Percentiles rank a stretch among this genome's conserved stretches.
phyloP scores from a whole-genome alignment of 1,139 yeast genomes.

The Candida tunisiensis region DNA sequence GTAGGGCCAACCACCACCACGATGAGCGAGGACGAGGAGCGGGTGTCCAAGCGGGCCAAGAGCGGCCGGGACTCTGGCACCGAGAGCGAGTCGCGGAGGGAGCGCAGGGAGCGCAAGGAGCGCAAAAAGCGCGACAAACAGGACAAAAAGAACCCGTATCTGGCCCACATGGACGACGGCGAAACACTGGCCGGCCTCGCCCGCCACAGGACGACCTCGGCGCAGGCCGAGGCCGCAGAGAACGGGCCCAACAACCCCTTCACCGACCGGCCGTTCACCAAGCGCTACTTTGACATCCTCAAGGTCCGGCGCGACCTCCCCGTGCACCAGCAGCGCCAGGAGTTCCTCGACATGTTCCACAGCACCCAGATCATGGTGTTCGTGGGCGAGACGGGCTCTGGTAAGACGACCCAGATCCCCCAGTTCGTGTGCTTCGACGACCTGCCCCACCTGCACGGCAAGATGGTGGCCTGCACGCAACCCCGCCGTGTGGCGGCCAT shows the following conservation, averaged over 20 bases:
- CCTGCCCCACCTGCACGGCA: conserved; percentile 64
- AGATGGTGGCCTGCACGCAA: conserved; percentile 89
- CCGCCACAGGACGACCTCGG: conserved; percentile 56
- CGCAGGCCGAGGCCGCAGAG: conserved; percentile 49
- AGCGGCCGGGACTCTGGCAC: too few species aligned
- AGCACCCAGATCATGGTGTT: conserved; percentile 88
- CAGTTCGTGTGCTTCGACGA: conserved; percentile 91
- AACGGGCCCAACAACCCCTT: conserved; percentile 57
- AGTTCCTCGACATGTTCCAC: conserved; percentile 71
- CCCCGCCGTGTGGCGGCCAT: conserved; percentile 97
- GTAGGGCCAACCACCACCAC: too few species aligned
- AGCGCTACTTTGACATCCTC: conserved; percentile 61
- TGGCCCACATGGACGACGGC: conserved; percentile 1
- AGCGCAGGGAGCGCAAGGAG: too few species aligned
- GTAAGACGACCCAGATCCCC: conserved; percentile 94
- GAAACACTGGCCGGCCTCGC: conserved; percentile 32
- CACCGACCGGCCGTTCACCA: conserved; percentile 44
- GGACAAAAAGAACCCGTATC: too few species aligned
- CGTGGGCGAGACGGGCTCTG: conserved; percentile 98
- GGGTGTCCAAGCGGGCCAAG: too few species aligned
- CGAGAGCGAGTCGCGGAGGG: too few species aligned
- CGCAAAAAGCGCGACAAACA: too few species aligned
- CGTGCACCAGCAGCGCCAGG: conserved; percentile 84
- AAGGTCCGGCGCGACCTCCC: conserved; percentile 74
- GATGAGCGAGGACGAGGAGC: too few species aligned